Base-by-base conservation (phyloP, 768 basidiomycete species). In the Lepiota venenata region DNA sequence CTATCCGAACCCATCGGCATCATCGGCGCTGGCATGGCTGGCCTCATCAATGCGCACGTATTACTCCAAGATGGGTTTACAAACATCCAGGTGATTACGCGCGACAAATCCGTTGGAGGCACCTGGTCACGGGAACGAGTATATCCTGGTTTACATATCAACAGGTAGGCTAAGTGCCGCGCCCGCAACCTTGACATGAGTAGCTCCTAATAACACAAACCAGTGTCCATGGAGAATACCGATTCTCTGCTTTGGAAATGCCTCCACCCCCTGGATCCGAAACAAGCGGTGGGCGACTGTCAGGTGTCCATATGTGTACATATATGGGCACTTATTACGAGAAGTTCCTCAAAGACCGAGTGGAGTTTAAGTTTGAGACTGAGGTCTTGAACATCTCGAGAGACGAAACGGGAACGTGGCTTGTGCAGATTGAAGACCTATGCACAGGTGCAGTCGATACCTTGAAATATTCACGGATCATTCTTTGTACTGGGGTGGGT, bases 201-300 rank as follows among this genome's bases (percentile, higher is more conserved):
- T 4, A 15, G 12, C n/a, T 22, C 12, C 32, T 14, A 21, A 11
- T 6, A 25, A 48, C 27, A 21, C 11, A 21, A 20, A 49, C 20
- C 51, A 87, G 85, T 59, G 82, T 87, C 1, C 77, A 84, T 60
- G 84, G 83, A 2, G 83, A 88, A 58, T 85, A 77, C 56, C 62
- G 73, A 10, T 85, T 87, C 65, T 84, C 84, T 5, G 60, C 78
- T 0, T 56, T 84, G 37, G 62, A 71, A 2, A 85, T 85, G 85
- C 74, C 76, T 0, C 63, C 66, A 3, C 80, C 79, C 8, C 35
- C 59, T 3, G 58, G 69, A n/a, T 56, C 67, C 10, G 56, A 44
- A 9, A 56, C 65, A 40, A 74, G 67, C 1, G 77, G 75, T 0
- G 77, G 76, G 3, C 75, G 80, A 1, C 71, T 85, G 10, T 68